These are phyloP conservation scores for Lenzites betulinus DNA, from an alignment of 768 basidiomycete genomes.

Conservation along the genomic window DNA sequence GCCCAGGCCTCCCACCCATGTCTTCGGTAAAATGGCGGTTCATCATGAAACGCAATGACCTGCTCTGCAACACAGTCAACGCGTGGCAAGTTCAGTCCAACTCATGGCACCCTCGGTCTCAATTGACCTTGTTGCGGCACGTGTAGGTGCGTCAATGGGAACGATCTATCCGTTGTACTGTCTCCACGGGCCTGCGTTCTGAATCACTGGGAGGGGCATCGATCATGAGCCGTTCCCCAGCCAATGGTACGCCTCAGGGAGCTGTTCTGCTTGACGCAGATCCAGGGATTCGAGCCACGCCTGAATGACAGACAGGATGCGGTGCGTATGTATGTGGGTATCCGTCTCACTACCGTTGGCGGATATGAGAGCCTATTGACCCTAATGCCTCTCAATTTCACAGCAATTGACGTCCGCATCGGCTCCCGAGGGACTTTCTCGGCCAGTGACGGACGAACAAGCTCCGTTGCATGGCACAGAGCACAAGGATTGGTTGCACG, in stretches of 20 bases:
- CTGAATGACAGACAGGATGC: not conserved
- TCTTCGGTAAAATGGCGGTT: too few relatives aligned
- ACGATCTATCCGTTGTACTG: not conserved
- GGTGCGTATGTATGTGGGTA: not conserved
- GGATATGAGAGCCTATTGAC: constrained; percentile 16
- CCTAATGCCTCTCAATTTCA: not conserved
- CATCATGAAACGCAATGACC: too few relatives aligned
- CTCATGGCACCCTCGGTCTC: not conserved
- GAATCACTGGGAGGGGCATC: constrained; percentile 4
- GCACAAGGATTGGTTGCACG: constrained; percentile 4
- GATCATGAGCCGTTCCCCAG: not conserved
- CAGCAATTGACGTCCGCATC: constrained; percentile 6
- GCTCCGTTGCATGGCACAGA: not conserved
- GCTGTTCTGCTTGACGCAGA: not conserved
- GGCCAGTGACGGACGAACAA: not conserved
- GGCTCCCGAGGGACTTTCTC: not conserved
- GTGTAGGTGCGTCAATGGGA: not conserved
- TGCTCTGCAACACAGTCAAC: not conserved
- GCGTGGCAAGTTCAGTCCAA: not conserved
- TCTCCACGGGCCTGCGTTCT: not conserved
- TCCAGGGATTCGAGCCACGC: not conserved
- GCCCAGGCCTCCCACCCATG: too few relatives aligned
- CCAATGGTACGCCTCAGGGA: not conserved
- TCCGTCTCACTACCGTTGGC: constrained; percentile 12
- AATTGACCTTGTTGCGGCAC: not conserved